Base-by-base conservation (phyloP, 495 filamentous ascomycete genomes). In the Daldinia vernicosa region DNA sequence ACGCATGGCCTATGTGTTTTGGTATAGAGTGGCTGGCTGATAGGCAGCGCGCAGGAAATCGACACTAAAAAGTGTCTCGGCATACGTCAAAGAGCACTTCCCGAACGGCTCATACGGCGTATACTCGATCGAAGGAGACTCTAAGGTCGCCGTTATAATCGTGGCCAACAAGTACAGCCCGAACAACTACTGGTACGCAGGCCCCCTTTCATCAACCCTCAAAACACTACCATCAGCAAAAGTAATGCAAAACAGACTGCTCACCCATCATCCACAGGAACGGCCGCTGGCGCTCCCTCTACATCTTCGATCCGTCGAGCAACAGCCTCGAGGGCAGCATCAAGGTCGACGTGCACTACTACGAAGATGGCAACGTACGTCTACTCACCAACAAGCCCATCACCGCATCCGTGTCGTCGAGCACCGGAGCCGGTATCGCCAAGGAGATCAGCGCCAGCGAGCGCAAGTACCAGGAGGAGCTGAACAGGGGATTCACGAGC, bases 341-440 rank as follows among this genome's bases (percentile, higher is more conserved):
- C 76, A 91, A 91, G 71, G 91, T 94, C 33, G 92, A 95, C 76
- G 95, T 99, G 51, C 96, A 99, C 85, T 99, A 99, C 87, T 99
- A 98, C 85, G 96, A 99, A 81, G 96, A 99, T 80, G 96, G 96
- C 43, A 99, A 99, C 75, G 96, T 99, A 50, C 89, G 95, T 2
- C 86, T 99, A 47, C 85, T 92, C 66, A 97, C 94, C 12, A 89
- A 84, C 71, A 98, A 98, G 83, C 85, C 91, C 4, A 73, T 96
- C 27, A 80, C 82, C 27, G 69, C 84, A 3, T 85, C 86, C n/a
- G 78, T 93, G 4, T 78, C 86, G 2, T 87, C 86, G 2, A 80
- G 84, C 8, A 88, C 87, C 3, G 93, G 92, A 6, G 83, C 85
- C 6, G 89, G 88, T 35, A 85, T 98, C 53, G 82, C 90, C 39